Evolutionary conservation across 2,329 filamentous ascomycete species (phyloP), one percentile per base, ranked within the genome.

Genomic region (Colletotrichum lupini): DNA sequence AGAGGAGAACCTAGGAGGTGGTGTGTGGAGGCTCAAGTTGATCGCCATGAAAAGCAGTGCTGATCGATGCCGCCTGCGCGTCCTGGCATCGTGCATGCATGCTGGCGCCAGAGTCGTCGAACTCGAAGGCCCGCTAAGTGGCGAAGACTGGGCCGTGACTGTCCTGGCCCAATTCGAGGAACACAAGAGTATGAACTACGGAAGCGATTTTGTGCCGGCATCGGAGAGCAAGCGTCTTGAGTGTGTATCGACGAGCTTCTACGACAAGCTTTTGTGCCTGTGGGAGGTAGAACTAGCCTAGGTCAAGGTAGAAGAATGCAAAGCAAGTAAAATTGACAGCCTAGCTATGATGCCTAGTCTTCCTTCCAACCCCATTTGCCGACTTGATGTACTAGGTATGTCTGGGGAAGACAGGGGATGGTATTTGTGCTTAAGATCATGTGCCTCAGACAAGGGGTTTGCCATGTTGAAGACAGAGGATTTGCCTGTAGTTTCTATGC

Each of bases 171-270:
- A 87, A 65, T 97, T 97, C 78, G 93, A 94, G 77, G 93, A 96
- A 80, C 95, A 98, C 80, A 87, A 93, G 83, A 98, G 95, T 81
- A 98, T 98, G 95, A 98, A 97, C 78, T 98, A 98, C 81, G 95
- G 93, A 7, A 94, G 93, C 77, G 95, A 95, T 82, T 89, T 91
- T 72, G 87, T 89, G 76, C 87, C 87, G 1, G 78, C 69, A 28
- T 64, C 66, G 7, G 77, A 78, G 65, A 76, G 71, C 0, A 69
- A 74, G 4, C 68, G 83, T 7, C 68, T 86, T 46, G 76, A 85
- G 24, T 89, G 91, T 76, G 85, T 95, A 1, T 93, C 92, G 26
- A 94, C 92, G 1, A 95, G 93, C 80, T 95, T 95, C 77, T 95
- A 95, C 76, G 93, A 95, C 81, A 90, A 87, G 78, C 80, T 92